A percentile compares a stretch with the other conserved stretches of the same genome.
Conservation (phyloP, 345 rosid species). For the Sisymbrium irio region DNA sequence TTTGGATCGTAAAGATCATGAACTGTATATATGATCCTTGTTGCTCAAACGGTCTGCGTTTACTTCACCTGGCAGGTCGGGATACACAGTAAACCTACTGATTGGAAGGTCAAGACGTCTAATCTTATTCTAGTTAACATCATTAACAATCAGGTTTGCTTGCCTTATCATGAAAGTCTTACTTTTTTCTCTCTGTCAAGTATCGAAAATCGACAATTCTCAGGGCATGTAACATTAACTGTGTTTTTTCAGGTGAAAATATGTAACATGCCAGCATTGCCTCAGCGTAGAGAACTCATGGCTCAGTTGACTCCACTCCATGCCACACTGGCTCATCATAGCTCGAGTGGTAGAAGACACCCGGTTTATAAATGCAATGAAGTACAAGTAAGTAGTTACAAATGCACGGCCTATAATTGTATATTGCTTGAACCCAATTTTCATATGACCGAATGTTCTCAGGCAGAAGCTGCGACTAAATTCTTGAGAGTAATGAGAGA, state of each 20-base stretch:
- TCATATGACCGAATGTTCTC: neutral
- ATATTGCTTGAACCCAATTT: neutral
- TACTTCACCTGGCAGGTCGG: conserved; percentile 58
- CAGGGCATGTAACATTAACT: conserved; percentile 2
- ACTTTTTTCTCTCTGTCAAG: neutral
- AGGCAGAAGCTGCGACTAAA: conserved; percentile 52
- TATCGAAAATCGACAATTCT: neutral
- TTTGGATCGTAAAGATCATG: neutral
- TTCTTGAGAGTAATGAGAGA: conserved; percentile 73
- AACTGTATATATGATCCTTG: conserved; percentile 9
- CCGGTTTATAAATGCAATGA: conserved; percentile 86
- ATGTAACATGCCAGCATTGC: conserved; percentile 49
- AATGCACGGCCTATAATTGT: conserved; percentile 10
- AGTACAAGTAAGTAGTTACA: conserved; percentile 58
- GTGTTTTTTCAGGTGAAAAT: conserved; percentile 38
- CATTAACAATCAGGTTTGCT: conserved; percentile 70
- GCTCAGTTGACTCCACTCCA: conserved; percentile 75
- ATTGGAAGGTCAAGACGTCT: conserved; percentile 76
- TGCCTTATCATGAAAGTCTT: neutral
- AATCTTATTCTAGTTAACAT: conserved; percentile 75
- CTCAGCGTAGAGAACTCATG: conserved; percentile 67
- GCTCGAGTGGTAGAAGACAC: conserved; percentile 56
- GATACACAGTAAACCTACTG: conserved; percentile 66
- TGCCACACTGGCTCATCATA: conserved; percentile 54
- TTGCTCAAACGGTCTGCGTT: neutral